These are phyloP conservation scores for Ganoderma sp. DNA, from an alignment of 1,284 basidiomycete species.

Conservation along the genomic window DNA sequence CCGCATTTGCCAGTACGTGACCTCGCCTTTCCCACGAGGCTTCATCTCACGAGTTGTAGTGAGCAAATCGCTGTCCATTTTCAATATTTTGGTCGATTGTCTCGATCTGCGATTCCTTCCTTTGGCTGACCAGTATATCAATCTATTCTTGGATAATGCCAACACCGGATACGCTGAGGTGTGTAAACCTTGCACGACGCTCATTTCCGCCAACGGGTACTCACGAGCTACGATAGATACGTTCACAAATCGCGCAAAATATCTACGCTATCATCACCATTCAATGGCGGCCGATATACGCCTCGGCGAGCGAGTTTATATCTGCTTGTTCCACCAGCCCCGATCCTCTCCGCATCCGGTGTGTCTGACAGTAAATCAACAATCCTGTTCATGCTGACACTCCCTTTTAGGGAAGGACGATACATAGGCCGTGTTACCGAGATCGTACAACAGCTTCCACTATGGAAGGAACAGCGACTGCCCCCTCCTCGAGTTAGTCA, in stretches of 20 bases:
- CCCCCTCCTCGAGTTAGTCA: conserved; percentile 83
- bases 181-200: conserved; percentile 28
- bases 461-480: conserved; percentile 78
- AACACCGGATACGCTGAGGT: conserved; percentile 88
- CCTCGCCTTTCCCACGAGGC: conserved; percentile 12
- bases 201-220: conserved; percentile 7
- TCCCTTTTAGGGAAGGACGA: conserved; percentile 53
- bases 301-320: conserved; percentile 69
- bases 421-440: conserved; percentile 62
- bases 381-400: not conserved
- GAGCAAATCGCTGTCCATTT: conserved; percentile 68
- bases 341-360: conserved; percentile 75
- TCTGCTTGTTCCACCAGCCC: conserved; percentile 59
- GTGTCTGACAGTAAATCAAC: conserved; percentile 25
- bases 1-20: conserved; percentile 72
- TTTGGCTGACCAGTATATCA: conserved; percentile 70
- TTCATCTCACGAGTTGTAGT: conserved; percentile 49
- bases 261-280: conserved; percentile 67
- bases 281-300: conserved; percentile 80
- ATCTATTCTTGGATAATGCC: conserved; percentile 76
- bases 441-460: conserved; percentile 63
- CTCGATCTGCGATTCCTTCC: conserved; percentile 69
- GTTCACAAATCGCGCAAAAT: conserved; percentile 72
- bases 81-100: conserved; percentile 64
- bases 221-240: conserved; percentile 54